Conservation (phyloP, 2,329 filamentous ascomycete genomes). For the Aspergillus unguis region DNA sequence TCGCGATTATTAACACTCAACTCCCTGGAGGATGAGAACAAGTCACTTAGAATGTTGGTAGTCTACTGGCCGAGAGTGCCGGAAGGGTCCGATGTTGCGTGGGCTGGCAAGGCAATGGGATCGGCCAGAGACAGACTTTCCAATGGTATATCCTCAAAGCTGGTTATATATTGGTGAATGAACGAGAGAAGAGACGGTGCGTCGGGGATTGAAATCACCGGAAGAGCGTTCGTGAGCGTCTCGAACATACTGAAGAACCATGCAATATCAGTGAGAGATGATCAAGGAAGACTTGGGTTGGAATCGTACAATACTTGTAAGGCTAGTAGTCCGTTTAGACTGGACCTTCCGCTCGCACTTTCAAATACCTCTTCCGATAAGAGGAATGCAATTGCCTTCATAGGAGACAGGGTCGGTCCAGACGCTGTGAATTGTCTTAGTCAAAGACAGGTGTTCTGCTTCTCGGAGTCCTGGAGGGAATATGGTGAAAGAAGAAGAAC, state of each 20-base stretch:
- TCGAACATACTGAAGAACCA: slow-evolving; percentile 20
- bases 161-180: slow-evolving; percentile 33
- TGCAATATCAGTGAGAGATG: neutral
- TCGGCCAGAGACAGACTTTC: slow-evolving; percentile 8
- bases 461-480: slow-evolving; percentile 15
- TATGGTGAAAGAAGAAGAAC: slow-evolving; percentile 22
- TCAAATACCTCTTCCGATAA: slow-evolving; percentile 22
- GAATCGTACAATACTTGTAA: slow-evolving; percentile 26
- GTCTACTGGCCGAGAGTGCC: slow-evolving; percentile 26
- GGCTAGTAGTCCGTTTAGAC: slow-evolving; percentile 18
- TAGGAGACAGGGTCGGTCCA: neutral
- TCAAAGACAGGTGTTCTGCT: slow-evolving; percentile 17
- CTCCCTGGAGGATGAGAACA: slow-evolving; percentile 24
- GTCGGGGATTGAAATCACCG: slow-evolving; percentile 35
- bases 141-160: slow-evolving; percentile 28
- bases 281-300: neutral
- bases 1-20: slow-evolving; percentile 21
- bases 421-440: slow-evolving; percentile 16
- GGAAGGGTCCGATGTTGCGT: slow-evolving; percentile 17
- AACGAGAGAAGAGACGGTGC: slow-evolving; percentile 18
- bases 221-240: slow-evolving; percentile 16
- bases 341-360: slow-evolving; percentile 19
- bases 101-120: slow-evolving; percentile 21
- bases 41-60: slow-evolving; percentile 30
- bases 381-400: slow-evolving; percentile 23